Base-by-base conservation (phyloP, 768 basidiomycete species). In the Russula griseocarnosa region DNA sequence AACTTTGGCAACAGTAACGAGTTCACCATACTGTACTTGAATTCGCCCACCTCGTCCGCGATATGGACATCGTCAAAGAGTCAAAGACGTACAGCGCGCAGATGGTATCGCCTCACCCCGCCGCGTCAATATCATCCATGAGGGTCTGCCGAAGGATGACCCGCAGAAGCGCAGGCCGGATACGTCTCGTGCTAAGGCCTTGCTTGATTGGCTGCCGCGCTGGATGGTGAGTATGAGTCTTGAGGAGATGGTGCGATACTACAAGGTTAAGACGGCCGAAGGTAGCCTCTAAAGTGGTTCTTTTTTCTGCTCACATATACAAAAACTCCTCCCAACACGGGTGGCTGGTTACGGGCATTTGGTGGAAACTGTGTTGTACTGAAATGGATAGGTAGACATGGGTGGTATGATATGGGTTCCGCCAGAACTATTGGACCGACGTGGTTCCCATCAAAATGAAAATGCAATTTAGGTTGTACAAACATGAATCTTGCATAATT, bases 1-100 rank as follows among this genome's bases (percentile, higher is more conserved):
- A 99, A 99, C 83, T 87, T 99, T 69, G 97, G 97, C 63, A 94
- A 94, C 71, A 79, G 86, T 57, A 93, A 98, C 74, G 97, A 99
- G 79, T 97, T 94, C 75, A 94, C 92, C 50, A 96, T 99, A 71
- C 85, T 87, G 96, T 99, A 71, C 85, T 87, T 54, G 88, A 96
- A 66, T 98, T 98, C 74, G 97, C 97, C 11, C 84, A 89, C 72
- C 83, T 93, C 65, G 94, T 99, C 60, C 84, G 93, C 60, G 90
- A 95, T 55, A 87, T 94, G n/a, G n/a, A n/a, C n/a, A n/a, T n/a
- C n/a, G n/a, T n/a, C n/a, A n/a, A n/a, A n/a, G n/a, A 62, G 97
- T 98, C 52, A 89, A 90, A 75, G 89, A 92, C 77, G 92, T 99
- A 18, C 92, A 98, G 76, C 81, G 82, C 68, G 88, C 94, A 69